phyloP scores from a whole-genome alignment of 2,329 filamentous ascomycete genomes.

The Fusarium burgessii region DNA sequence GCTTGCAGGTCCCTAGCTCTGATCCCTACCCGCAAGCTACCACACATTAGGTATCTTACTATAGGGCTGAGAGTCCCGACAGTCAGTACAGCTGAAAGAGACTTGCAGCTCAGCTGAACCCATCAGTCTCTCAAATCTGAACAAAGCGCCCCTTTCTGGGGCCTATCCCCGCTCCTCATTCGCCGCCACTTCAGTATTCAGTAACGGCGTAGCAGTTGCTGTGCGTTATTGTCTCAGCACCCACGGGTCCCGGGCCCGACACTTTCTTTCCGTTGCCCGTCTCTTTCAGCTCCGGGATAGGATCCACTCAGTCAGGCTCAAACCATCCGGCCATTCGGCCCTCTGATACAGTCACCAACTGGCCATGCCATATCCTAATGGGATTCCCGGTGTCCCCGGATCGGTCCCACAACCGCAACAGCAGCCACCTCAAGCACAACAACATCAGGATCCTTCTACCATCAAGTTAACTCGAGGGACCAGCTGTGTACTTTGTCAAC shows the following conservation, averaged over 20 bases:
- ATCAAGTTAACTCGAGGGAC: slow-evolving; percentile 70
- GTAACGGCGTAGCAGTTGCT: slow-evolving; percentile 3
- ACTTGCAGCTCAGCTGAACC: slow-evolving; percentile 30
- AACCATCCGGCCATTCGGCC: slow-evolving; percentile 4
- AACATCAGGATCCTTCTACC: slow-evolving; percentile 55
- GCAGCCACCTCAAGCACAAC: slow-evolving; percentile 39
- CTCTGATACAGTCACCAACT: not conserved
- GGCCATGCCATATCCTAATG: slow-evolving; percentile 42
- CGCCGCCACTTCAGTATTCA: slow-evolving; percentile 11
- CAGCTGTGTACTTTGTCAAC: slow-evolving; percentile 79
- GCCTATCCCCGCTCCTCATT: not conserved
- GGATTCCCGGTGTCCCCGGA: slow-evolving; percentile 35
- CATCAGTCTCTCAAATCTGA: slow-evolving; percentile 11
- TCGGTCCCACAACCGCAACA: slow-evolving; percentile 42
- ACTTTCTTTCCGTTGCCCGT: slow-evolving; percentile 1
- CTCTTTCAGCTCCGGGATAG: slow-evolving; percentile 8
- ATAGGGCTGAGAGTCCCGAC: slow-evolving; percentile 2
- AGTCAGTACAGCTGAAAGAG: slow-evolving; percentile 13
- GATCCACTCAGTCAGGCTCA: slow-evolving; percentile 25
- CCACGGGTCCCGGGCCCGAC: slow-evolving; percentile 11
- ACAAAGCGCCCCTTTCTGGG: slow-evolving; percentile 17
- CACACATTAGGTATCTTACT: slow-evolving; percentile 1
- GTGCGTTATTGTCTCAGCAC: slow-evolving; percentile 12
- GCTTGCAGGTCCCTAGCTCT: slow-evolving; percentile 12
- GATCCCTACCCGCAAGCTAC: slow-evolving; percentile 17